A percentile compares a stretch with the other conserved stretches of the same genome.
These are phyloP conservation scores for Microdochium bolleyi DNA, from an alignment of 2,329 filamentous ascomycete genomes.

Conservation along the genomic window DNA sequence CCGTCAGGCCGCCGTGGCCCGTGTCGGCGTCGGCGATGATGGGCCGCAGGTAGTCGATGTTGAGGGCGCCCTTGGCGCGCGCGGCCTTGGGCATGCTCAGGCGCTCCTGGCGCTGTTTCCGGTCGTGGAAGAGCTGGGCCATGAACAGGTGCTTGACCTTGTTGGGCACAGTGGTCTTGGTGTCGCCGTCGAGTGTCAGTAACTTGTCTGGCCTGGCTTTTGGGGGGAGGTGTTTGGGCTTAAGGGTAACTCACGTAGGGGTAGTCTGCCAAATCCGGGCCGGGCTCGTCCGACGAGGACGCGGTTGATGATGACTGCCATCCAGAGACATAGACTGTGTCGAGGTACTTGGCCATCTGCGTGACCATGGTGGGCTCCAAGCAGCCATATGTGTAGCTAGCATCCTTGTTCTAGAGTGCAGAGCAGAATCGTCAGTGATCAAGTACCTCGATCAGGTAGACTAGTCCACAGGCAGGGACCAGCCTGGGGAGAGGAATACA, in stretches of 20 bases:
- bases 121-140: constrained; percentile 98
- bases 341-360: constrained; percentile 98
- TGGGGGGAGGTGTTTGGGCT: background rate
- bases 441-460: background rate
- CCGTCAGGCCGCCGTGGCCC: constrained; percentile 93
- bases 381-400: constrained; percentile 94
- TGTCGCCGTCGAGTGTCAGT: background rate
- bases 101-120: constrained; percentile 95
- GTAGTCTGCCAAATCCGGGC: constrained; percentile 96
- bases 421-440: background rate
- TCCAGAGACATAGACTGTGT: constrained; percentile 97
- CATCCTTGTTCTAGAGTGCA: constrained; percentile 59
- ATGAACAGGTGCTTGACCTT: constrained; percentile 97
- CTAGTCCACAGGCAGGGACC: background rate
- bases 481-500: constrained; percentile 9
- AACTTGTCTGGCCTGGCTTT: background rate
- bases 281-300: constrained; percentile 89
- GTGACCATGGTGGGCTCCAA: constrained; percentile 97
- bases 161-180: constrained; percentile 90
- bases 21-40: constrained; percentile 97
- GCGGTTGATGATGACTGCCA: constrained; percentile 98
- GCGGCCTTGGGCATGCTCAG: constrained; percentile 66
- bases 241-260: constrained; percentile 58
- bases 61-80: constrained; percentile 64
- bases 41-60: constrained; percentile 88